These are phyloP conservation scores for Reutealis trisperma DNA, from an alignment of 345 rosid genomes.

Conservation along the genomic window DNA sequence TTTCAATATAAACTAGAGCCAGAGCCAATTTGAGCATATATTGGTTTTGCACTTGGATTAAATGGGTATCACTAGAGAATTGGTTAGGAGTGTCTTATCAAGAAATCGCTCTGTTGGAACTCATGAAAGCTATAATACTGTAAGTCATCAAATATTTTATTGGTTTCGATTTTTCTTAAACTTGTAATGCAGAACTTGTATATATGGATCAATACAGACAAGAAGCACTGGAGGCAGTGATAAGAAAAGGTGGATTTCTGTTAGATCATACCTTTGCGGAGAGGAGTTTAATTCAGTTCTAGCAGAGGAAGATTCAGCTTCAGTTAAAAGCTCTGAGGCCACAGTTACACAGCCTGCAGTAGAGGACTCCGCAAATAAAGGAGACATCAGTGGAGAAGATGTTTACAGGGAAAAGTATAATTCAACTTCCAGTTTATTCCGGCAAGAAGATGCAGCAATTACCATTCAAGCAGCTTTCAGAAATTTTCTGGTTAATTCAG, in stretches of 20 bases:
- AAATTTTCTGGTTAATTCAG: slow-evolving; percentile 49
- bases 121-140: slow-evolving; percentile 37
- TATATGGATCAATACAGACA: slow-evolving; percentile 41
- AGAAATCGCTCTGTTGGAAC: slow-evolving; percentile 50
- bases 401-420: slow-evolving; percentile 36
- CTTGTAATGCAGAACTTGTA: background rate
- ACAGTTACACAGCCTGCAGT: slow-evolving; percentile 41
- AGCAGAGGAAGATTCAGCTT: slow-evolving; percentile 78
- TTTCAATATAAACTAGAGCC: slow-evolving; percentile 31
- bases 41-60: slow-evolving; percentile 18
- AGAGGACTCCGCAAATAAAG: slow-evolving; percentile 26
- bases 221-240: slow-evolving; percentile 45
- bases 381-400: slow-evolving; percentile 28
- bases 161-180: background rate
- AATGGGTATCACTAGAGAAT: slow-evolving; percentile 82
- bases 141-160: slow-evolving; percentile 24
- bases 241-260: slow-evolving; percentile 64
- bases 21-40: slow-evolving; percentile 17
- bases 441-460: slow-evolving; percentile 74
- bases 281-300: slow-evolving; percentile 71
- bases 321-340: slow-evolving; percentile 60
- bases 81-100: slow-evolving; percentile 69
- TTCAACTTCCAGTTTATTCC: slow-evolving; percentile 50
- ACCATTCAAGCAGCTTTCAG: slow-evolving; percentile 76
- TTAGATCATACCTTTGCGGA: slow-evolving; percentile 76